Base-by-base conservation (phyloP, 2,329 filamentous ascomycete genomes). In the Aspergillus fumigatiaffinis region DNA sequence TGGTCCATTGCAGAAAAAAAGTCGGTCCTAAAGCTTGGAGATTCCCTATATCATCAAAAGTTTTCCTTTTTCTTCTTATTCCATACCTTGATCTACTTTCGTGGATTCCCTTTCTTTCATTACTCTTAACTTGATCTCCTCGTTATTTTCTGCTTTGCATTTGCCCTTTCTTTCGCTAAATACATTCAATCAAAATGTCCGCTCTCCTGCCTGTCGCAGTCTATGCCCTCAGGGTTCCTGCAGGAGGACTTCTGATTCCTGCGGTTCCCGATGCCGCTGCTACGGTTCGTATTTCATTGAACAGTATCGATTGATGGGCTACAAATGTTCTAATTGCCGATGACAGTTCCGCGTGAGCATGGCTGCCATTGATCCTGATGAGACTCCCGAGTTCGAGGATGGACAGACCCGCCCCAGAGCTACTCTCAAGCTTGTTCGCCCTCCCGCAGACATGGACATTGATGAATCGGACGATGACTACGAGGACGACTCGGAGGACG, bases 291-390 rank as follows among this genome's bases (percentile, higher is more conserved):
- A 52, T 60, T 51, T 35, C 41, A 53, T 52, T 26, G 38, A 50
- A 55, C 50, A 3, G 7, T 17, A 3, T 38, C 3, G 21, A 54
- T 49, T 26, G 9, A 14, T 17, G 23, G 23, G 21, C 12, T 23
- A 23, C 44, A 47, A 14, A 14, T 47, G 10, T 3, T 4, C 44
- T 47, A 47, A 47, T 47, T 47, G 44, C 21, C 20, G 12, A 25
- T 38, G 14, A 47, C 70, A 96, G 92, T 95, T 97, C 80, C 91
- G 91, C 75, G 91, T 99, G 72, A 97, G 92, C 70, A 99, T 99
- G 94, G 94, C 95, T 70, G 94, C 94, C 64, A 88, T 99, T 74
- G 93, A 99, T 74, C 94, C 94, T 57, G 91, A 86, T 70, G 90
- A 90, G 68, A 82, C 86, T 67, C 83, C 87, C 38, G 84, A 91